Conservation (phyloP, 2,329 filamentous ascomycete species). For the Lasiodiplodia theobromae region DNA sequence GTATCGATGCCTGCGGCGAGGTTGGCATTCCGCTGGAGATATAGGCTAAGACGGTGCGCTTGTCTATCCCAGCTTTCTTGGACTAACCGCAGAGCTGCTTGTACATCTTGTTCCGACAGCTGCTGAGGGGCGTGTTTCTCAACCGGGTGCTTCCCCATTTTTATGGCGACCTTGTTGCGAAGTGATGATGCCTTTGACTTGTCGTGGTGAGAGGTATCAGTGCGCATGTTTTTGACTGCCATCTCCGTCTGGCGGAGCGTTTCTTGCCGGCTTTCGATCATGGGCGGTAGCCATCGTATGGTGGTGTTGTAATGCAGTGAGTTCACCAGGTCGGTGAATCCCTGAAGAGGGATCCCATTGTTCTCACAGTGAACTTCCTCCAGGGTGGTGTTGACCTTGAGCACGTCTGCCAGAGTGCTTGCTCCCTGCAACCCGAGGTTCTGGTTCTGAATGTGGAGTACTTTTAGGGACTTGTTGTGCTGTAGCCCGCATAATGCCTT, state of each 20-base stretch:
- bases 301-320: slow-evolving; percentile 70
- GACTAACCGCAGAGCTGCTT: slow-evolving; percentile 55
- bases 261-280: slow-evolving; percentile 67
- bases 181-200: slow-evolving; percentile 44
- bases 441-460: slow-evolving; percentile 71
- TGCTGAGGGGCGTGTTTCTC: slow-evolving; percentile 37
- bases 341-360: slow-evolving; percentile 75
- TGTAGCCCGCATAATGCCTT: slow-evolving; percentile 70
- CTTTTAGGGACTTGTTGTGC: slow-evolving; percentile 66
- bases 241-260: slow-evolving; percentile 67
- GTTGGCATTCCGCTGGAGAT: slow-evolving; percentile 56
- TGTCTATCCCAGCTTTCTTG: slow-evolving; percentile 60
- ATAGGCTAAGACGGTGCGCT: slow-evolving; percentile 55
- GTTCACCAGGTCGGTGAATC: slow-evolving; percentile 73
- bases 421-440: slow-evolving; percentile 73
- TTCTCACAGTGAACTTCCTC: slow-evolving; percentile 73
- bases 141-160: slow-evolving; percentile 39
- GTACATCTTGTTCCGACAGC: slow-evolving; percentile 58
- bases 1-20: slow-evolving; percentile 53
- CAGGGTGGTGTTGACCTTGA: slow-evolving; percentile 69
- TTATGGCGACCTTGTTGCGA: slow-evolving; percentile 43
- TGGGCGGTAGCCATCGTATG: slow-evolving; percentile 67
- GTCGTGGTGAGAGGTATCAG: slow-evolving; percentile 39
- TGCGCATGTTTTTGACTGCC: slow-evolving; percentile 61
- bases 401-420: slow-evolving; percentile 71